Evolutionary conservation across 2,329 filamentous ascomycete species (phyloP).

Genomic region (Chrysoporthe cubensis): DNA sequence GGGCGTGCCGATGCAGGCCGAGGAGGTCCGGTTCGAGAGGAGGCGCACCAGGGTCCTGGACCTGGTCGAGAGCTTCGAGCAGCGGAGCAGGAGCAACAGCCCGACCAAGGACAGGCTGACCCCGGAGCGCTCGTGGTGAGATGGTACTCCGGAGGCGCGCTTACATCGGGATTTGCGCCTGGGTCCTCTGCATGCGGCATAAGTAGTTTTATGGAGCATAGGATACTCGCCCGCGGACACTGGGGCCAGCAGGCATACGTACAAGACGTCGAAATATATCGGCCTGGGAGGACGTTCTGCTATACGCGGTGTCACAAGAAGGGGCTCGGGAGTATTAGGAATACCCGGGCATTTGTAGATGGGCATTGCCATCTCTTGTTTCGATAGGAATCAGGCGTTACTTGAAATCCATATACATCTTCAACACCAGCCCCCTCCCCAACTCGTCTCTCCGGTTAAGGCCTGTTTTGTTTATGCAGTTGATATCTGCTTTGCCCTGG

Average conservation of each 20-base stretch:
- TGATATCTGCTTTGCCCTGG: too few relatives aligned
- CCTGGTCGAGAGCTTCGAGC: conserved; percentile 62
- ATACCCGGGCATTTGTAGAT: neutral
- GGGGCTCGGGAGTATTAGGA: neutral
- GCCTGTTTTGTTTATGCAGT: too few relatives aligned
- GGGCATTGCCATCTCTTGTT: neutral
- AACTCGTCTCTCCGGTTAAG: neutral
- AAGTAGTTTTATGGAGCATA: too few relatives aligned
- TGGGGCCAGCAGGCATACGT: too few relatives aligned
- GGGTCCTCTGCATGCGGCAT: too few relatives aligned
- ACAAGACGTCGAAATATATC: neutral
- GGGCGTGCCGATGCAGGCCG: conserved; percentile 27
- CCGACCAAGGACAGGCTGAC: conserved; percentile 32
- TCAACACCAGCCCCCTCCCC: neutral
- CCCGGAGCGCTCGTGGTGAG: conserved; percentile 12
- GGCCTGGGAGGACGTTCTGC: neutral
- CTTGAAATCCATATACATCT: neutral
- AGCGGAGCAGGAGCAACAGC: conserved; percentile 47
- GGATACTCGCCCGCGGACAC: neutral
- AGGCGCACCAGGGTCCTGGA: conserved; percentile 53
- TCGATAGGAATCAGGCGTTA: neutral
- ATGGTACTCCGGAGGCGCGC: neutral
- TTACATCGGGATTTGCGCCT: too few relatives aligned
- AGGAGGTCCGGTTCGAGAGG: conserved; percentile 39
- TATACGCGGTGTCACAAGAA: neutral